These are phyloP conservation scores for Ceratopteris richardii DNA, from an alignment of 75 land plant species.

Conservation along the genomic window DNA sequence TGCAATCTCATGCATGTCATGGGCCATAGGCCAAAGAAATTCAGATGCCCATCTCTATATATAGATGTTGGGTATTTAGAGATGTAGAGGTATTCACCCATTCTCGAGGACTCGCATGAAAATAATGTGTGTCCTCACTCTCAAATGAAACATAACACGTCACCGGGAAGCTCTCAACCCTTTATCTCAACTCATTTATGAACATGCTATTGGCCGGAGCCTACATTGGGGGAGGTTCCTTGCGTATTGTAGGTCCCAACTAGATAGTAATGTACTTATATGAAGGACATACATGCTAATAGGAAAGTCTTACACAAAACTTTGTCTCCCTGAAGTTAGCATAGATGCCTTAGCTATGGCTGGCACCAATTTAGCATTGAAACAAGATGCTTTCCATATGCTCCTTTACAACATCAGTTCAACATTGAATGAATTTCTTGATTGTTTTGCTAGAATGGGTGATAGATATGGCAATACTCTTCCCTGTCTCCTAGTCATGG, in stretches of 20 bases:
- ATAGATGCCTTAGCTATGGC: too few relatives aligned
- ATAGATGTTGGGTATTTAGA: too few relatives aligned
- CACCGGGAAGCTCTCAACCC: not conserved
- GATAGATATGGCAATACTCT: conserved; percentile 16
- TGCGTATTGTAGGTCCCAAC: not conserved
- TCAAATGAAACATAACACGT: too few relatives aligned
- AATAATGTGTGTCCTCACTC: too few relatives aligned
- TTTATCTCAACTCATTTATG: not conserved
- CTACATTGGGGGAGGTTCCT: not conserved
- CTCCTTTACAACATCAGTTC: not conserved
- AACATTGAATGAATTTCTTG: not conserved
- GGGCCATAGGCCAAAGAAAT: too few relatives aligned
- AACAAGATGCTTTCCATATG: not conserved
- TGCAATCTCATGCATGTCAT: too few relatives aligned
- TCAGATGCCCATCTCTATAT: too few relatives aligned
- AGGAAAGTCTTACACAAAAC: not conserved
- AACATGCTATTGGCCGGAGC: not conserved
- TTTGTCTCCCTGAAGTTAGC: not conserved
- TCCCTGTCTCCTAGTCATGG: conserved; percentile 5
- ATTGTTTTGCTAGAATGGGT: conserved; percentile 6
- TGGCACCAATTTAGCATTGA: not conserved
- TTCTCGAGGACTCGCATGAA: too few relatives aligned
- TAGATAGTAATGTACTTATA: not conserved
- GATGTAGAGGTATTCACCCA: too few relatives aligned
- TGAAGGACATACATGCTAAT: not conserved